Conservation (phyloP, 2,329 filamentous ascomycete genomes). For the Aspergillus amoenus region DNA sequence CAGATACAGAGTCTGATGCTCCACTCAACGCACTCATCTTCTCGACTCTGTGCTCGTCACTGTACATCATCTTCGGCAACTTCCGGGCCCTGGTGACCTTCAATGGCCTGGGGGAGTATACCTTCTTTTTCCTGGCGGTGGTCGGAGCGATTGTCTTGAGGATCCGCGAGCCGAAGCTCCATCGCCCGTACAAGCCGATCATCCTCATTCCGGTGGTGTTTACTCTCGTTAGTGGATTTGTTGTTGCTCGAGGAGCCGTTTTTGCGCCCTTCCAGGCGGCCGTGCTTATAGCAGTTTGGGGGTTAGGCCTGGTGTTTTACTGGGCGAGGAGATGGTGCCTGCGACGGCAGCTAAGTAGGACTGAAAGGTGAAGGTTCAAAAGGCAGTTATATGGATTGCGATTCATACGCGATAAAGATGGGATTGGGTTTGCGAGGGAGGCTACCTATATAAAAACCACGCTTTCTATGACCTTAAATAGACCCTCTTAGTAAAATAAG, state of each 20-base stretch:
- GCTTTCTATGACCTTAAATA: too few relatives aligned
- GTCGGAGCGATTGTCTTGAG: constrained; percentile 16
- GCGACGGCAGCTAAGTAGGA: background rate
- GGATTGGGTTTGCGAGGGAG: too few relatives aligned
- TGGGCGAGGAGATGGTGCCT: constrained; percentile 6
- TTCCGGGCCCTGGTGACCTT: constrained; percentile 19
- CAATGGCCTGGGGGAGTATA: constrained; percentile 20
- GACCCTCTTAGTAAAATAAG: too few relatives aligned
- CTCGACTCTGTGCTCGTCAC: constrained; percentile 10
- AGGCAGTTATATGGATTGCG: too few relatives aligned
- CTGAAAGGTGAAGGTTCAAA: too few relatives aligned
- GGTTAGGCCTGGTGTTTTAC: constrained; percentile 11
- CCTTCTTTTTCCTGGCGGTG: constrained; percentile 18
- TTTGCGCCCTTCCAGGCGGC: constrained; percentile 16
- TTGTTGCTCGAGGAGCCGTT: constrained; percentile 11
- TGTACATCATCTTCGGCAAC: constrained; percentile 18
- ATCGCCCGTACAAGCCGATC: constrained; percentile 17
- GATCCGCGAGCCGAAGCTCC: constrained; percentile 14
- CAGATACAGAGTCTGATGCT: constrained; percentile 6
- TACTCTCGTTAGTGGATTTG: constrained; percentile 15
- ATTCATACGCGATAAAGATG: too few relatives aligned
- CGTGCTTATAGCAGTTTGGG: constrained; percentile 13
- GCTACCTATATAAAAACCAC: too few relatives aligned
- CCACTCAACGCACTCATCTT: constrained; percentile 18
- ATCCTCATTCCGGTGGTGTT: constrained; percentile 11